Percentiles rank a stretch among this genome's conserved stretches.
These are phyloP conservation scores for Yamadazyma akitaensis DNA, from an alignment of 805 yeast species.

Conservation along the genomic window DNA sequence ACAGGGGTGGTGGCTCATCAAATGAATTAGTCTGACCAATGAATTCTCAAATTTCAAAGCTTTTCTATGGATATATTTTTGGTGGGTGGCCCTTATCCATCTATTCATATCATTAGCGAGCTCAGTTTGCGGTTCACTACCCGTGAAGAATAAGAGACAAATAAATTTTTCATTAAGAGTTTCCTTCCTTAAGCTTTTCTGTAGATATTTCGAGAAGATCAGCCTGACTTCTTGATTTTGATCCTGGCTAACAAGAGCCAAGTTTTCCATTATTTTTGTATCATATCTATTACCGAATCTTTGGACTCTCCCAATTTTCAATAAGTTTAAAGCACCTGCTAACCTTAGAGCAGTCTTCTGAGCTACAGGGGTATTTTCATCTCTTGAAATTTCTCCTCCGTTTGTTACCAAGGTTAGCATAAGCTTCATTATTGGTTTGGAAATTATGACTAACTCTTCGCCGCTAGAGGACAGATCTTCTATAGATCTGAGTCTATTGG, in stretches of 20 bases:
- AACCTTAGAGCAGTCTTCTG: slow-evolving; percentile 63
- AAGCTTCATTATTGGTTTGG: slow-evolving; percentile 65
- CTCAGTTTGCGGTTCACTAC: slow-evolving; percentile 63
- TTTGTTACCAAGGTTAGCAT: slow-evolving; percentile 64
- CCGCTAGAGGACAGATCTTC: slow-evolving; percentile 17
- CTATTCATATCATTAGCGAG: slow-evolving; percentile 52
- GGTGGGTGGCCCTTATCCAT: slow-evolving; percentile 67
- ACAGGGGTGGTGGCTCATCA: slow-evolving; percentile 63
- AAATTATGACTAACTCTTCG: slow-evolving; percentile 36
- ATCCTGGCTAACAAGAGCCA: slow-evolving; percentile 66
- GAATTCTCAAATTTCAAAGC: slow-evolving; percentile 61
- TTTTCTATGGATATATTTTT: slow-evolving; percentile 27
- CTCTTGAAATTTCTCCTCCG: slow-evolving; percentile 71
- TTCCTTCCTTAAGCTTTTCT: slow-evolving; percentile 48
- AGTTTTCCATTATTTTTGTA: slow-evolving; percentile 48
- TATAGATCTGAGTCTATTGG: slow-evolving; percentile 50
- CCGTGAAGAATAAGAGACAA: slow-evolving; percentile 67
- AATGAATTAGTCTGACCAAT: slow-evolving; percentile 63
- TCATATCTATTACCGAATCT: slow-evolving; percentile 50
- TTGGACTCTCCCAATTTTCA: slow-evolving; percentile 61
- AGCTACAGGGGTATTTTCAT: slow-evolving; percentile 54
- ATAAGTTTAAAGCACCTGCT: slow-evolving; percentile 60
- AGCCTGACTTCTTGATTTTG: slow-evolving; percentile 55
- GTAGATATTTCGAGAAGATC: slow-evolving; percentile 47
- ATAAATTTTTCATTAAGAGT: slow-evolving; percentile 61